These are phyloP conservation scores for Penicillium sp. DNA, from an alignment of 2,329 filamentous ascomycete genomes.

Conservation along the genomic window DNA sequence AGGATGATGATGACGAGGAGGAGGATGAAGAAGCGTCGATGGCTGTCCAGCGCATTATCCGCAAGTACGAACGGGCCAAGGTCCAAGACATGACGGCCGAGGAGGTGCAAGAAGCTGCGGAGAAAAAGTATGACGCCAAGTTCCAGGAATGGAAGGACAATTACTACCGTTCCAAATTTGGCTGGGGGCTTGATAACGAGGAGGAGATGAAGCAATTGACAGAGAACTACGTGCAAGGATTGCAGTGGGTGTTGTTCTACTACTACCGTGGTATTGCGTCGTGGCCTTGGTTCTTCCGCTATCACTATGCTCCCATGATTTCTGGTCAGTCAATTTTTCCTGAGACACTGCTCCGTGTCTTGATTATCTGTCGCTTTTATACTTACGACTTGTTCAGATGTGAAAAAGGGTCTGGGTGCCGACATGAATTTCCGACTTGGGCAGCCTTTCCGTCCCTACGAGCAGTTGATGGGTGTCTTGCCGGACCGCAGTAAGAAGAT, in stretches of 20 bases:
- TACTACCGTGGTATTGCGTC: slow-evolving; percentile 97
- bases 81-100: slow-evolving; percentile 78
- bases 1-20: slow-evolving; percentile 67
- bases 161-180: slow-evolving; percentile 90
- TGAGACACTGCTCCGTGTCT: not conserved
- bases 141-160: slow-evolving; percentile 92
- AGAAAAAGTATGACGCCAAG: slow-evolving; percentile 85
- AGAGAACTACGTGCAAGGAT: slow-evolving; percentile 95
- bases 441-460: slow-evolving; percentile 90
- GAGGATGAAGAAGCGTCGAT: slow-evolving; percentile 83
- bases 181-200: slow-evolving; percentile 80
- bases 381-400: slow-evolving; percentile 59
- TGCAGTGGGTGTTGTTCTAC: slow-evolving; percentile 98
- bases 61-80: slow-evolving; percentile 86
- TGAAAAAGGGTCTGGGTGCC: slow-evolving; percentile 81
- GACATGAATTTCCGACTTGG: slow-evolving; percentile 91
- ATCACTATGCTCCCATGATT: slow-evolving; percentile 97
- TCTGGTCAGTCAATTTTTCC: slow-evolving; percentile 57
- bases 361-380: not conserved
- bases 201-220: slow-evolving; percentile 78
- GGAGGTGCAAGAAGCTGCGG: slow-evolving; percentile 75
- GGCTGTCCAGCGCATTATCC: slow-evolving; percentile 82
- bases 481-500: slow-evolving; percentile 97
- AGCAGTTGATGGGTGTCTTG: slow-evolving; percentile 97
- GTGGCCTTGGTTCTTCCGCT: slow-evolving; percentile 97